phyloP scores from a whole-genome alignment of 441 rosid genomes.

The Pelargonium cotyledonis region DNA sequence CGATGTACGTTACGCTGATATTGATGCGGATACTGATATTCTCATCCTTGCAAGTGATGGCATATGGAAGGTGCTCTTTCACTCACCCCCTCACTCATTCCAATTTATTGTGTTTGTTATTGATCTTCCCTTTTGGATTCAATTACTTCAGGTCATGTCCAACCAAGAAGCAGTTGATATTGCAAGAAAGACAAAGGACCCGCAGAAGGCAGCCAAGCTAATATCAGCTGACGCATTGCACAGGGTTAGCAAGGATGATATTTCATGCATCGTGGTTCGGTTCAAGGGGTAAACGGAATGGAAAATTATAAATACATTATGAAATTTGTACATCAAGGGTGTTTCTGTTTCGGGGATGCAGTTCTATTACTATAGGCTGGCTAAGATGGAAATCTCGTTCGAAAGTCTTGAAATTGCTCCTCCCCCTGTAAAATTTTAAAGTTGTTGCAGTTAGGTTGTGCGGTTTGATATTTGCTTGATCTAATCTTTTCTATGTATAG shows the following conservation, averaged over 20 bases:
- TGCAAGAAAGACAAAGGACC: constrained; percentile 40
- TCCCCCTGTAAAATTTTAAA: constrained; percentile 17
- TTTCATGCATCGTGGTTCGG: constrained; percentile 52
- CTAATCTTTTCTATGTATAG: constrained; percentile 22
- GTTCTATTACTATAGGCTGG: constrained; percentile 7
- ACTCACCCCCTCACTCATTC: background rate
- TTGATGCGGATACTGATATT: background rate
- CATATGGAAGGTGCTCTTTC: background rate
- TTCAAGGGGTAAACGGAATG: constrained; percentile 25
- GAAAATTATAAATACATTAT: background rate
- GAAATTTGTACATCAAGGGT: background rate
- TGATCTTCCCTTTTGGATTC: background rate
- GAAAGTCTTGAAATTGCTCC: constrained; percentile 8
- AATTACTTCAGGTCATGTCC: constrained; percentile 37
- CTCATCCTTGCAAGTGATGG: background rate
- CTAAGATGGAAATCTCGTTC: background rate
- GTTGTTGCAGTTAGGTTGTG: constrained; percentile 15
- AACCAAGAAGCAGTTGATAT: constrained; percentile 51
- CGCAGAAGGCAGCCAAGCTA: constrained; percentile 40
- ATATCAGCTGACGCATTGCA: constrained; percentile 35
- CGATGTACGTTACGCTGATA: background rate
- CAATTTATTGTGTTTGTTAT: too few relatives aligned
- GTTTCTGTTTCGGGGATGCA: background rate
- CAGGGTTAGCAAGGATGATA: constrained; percentile 50
- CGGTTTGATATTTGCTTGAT: constrained; percentile 15